Percentiles rank a stretch among this genome's conserved stretches.
Conservation (phyloP, 2,329 filamentous ascomycete species). For the Aspergillus thermomutatus region DNA sequence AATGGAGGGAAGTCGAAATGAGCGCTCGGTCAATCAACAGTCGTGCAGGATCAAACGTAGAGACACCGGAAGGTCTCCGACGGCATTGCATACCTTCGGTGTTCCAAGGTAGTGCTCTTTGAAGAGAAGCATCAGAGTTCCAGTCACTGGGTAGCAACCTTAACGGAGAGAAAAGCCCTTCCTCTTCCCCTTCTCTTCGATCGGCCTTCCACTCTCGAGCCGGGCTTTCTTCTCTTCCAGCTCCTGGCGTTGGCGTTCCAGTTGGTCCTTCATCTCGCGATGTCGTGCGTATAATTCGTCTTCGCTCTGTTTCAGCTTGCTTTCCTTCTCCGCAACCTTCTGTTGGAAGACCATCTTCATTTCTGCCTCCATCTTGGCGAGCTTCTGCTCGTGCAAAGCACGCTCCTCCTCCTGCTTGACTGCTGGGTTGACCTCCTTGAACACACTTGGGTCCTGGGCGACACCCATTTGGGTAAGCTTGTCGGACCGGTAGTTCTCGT, state of each 20-base stretch:
- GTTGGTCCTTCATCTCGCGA: constrained; percentile 99
- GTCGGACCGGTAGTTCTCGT: constrained; percentile 99
- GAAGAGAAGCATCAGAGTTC: constrained; percentile 10
- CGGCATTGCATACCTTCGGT: constrained; percentile 18
- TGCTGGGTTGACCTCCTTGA: constrained; percentile 99
- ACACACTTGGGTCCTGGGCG: constrained; percentile 95
- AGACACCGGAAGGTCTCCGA: constrained; percentile 19
- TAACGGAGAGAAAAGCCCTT: constrained; percentile 99
- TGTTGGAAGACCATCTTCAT: constrained; percentile 99
- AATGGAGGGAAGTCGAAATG: constrained; percentile 20
- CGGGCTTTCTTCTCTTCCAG: constrained; percentile 98
- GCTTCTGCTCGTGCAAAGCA: constrained; percentile 96
- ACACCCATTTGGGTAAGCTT: constrained; percentile 99
- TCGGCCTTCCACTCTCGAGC: constrained; percentile 88
- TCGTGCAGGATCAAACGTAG: constrained; percentile 25
- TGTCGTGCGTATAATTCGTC: constrained; percentile 97
- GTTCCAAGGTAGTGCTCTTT: constrained; percentile 14
- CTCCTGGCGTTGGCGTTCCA: constrained; percentile 90
- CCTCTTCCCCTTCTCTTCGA: constrained; percentile 97
- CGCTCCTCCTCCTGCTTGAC: constrained; percentile 99
- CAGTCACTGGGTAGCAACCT: constrained; percentile 24
- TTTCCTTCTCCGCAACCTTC: constrained; percentile 99
- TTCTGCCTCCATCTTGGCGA: constrained; percentile 99
- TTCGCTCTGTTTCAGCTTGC: constrained; percentile 98
- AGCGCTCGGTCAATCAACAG: constrained; percentile 26